Evolutionary conservation across 2,329 filamentous ascomycete species (phyloP), one percentile per base, ranked within the genome.

Genomic region (Alternaria sp.): DNA sequence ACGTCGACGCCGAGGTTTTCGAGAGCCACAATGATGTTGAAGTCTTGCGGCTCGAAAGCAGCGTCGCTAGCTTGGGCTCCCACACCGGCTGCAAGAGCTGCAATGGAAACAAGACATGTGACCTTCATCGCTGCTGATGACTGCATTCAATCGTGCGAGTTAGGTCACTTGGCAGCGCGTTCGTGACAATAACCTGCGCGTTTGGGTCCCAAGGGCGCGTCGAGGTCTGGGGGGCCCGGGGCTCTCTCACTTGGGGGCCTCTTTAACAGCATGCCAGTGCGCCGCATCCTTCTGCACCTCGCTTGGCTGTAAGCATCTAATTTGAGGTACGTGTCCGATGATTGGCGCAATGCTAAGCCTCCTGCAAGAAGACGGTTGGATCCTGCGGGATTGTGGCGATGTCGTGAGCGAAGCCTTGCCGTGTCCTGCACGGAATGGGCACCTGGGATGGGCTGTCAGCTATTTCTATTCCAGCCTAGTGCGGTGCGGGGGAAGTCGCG

Each of bases 1-100:
- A 59, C 15, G 12, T 62, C 56, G n/a, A 62, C 19, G 9, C 55
- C 56, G 12, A 59, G 12, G 1, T 23, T 50, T 32, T 45, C 44
- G 17, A 62, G 60, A 15, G 60, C 60, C 4, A 28, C 46, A 4
- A 28, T 54, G 12, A 54, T 45, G 19, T 62, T 62, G 30, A 59
- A 62, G 15, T 62, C 49, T 7, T 54, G 43, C 11, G 60, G 49
- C 26, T 62, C 60, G 10, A 62, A 50, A 43, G 19, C 19, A 11
- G 12, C 19, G 17, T 12, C 13, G 21, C 28, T 28, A 9, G 8
- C 19, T 32, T 59, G 60, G 2, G 60, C 56, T n/a, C 15, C 32
- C 17, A 58, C 44, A 10, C 56, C 17, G 6, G 15, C 43, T 4
- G 25, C 49, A 25, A 59, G 19, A n/a, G 28, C 60, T 30, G 28